Evolutionary conservation across 768 basidiomycete species (phyloP), one percentile per base, ranked within the genome.

Genomic region (Xerocomus brunneocitrinus): DNA sequence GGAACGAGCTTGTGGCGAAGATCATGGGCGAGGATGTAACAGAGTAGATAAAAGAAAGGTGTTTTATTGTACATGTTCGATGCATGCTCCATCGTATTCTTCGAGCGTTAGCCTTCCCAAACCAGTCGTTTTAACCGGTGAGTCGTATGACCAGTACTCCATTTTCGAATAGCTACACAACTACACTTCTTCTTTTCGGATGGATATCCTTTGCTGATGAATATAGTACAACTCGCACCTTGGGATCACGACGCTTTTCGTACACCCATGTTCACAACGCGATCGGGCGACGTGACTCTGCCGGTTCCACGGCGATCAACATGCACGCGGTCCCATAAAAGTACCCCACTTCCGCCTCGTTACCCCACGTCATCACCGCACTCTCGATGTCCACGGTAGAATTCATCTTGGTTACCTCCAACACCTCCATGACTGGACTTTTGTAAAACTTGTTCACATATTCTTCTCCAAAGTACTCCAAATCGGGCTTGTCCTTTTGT

Each of bases 1-100:
- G 80, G 27, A 85, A 83, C 39, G 85, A 89, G 62, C 75, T 80
- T 30, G 73, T 91, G 51, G 84, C 87, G 50, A 82, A 77, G 63
- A 79, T 91, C 71, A 73, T 87, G 67, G 84, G 82, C 1, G 78
- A 77, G 52, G 69, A 71, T 1, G 53, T 54, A 5, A 2, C 60
- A 22, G 65, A 60, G 49, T 64, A 39, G 14, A 40, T 40, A 8
- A 39, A 19, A 36, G 14, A 16, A 19, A 19, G 19, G 19, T 19
- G 19, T 19, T 19, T 19, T 19, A 19, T 19, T 19, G 19, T 19
- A 19, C 19, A 19, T 19, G 19, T 19, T 19, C 19, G 19, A 19
- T 19, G 19, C 19, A 19, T 19, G 19, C 19, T 19, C 19, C 19
- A 19, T 19, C 19, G 19, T 19, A 19, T 19, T 19, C 19, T 19